A percentile compares a stretch with the other conserved stretches of the same genome.
Conservation (phyloP, 1,139 yeast species). For the Candida pseudocylindracea region DNA sequence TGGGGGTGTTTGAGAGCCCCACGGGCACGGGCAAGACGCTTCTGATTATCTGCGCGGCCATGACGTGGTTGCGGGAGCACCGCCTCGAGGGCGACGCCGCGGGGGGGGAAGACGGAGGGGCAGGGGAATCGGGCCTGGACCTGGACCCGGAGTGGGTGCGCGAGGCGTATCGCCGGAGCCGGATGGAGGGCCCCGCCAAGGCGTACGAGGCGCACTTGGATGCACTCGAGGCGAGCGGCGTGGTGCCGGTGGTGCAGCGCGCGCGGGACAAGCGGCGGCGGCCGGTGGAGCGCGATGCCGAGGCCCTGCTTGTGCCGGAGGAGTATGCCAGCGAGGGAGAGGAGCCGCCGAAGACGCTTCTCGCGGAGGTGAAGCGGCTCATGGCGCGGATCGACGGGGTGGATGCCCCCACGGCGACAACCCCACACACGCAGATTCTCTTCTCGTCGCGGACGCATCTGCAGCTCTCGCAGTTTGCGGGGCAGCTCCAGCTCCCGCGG, state of each 20-base stretch:
- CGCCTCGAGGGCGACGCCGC: constrained; percentile 17
- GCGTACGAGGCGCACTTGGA: constrained; percentile 20
- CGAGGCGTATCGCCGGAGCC: constrained; percentile 14
- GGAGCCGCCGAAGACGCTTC: constrained; percentile 7
- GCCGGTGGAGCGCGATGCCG: constrained; percentile 1
- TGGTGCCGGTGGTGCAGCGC: no score
- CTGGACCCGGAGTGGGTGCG: constrained; percentile 45
- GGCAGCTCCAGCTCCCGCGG: constrained; percentile 39
- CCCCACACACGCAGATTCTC: constrained; percentile 17
- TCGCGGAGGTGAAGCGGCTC: constrained; percentile 20
- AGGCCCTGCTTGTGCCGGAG: constrained; percentile 14
- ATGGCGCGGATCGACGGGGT: constrained; percentile 12
- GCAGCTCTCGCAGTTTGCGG: constrained; percentile 62
- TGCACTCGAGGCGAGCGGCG: constrained; percentile 3
- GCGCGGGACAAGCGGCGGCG: no score
- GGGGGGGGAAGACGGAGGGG: constrained; percentile 11
- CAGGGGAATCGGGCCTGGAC: constrained; percentile 9
- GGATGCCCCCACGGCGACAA: constrained; percentile 3
- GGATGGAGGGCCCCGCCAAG: constrained; percentile 10
- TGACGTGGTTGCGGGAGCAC: constrained; percentile 65
- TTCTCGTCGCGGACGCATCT: constrained; percentile 86
- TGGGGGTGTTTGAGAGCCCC: constrained; percentile 82
- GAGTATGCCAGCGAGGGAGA: constrained; percentile 17
- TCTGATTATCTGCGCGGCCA: constrained; percentile 64
- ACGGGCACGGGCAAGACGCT: constrained; percentile 92